Base-by-base conservation (phyloP, 2,329 filamentous ascomycete species). In the Colletotrichum tanaceti region DNA sequence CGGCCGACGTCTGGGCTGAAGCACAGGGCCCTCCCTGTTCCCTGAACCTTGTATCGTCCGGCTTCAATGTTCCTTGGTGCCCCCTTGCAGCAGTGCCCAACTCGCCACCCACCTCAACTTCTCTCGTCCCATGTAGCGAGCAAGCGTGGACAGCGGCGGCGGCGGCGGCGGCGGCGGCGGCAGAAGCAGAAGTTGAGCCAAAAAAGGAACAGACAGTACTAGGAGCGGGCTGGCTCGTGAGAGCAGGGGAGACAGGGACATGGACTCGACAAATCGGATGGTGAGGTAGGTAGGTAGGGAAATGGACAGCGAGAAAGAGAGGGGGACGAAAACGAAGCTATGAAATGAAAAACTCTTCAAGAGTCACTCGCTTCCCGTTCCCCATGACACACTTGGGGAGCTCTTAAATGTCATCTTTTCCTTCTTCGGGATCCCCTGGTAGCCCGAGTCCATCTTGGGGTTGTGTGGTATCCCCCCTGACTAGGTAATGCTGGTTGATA, bases 11-110 rank as follows among this genome's bases (percentile, higher is more conserved):
- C 41, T n/a, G 52, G 65, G 54, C 54, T 55, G 32, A 54, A 68
- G 65, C 61, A 41, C 57, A 60, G 62, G 62, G 41, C 65, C 62
- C 50, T 65, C 65, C 62, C 50, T 65, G 50, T 68, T 59, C 55
- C 55, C 16, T 58, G 55, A 54, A 57, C 54, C 46, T 53, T 63
- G 43, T 46, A 50, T 20, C 44, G 38, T 67, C 24, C 44, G 49
- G 11, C 38, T 49, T 43, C 20, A 18, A 52, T 52, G 18, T 55
- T 58, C 53, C 65, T 47, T 53, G 46, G 44, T 39, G 5, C 59
- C 53, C 52, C 65, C 53, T 65, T 35, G 32, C 32, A 35, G 54
- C 61, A 54, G 52, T 53, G n/a, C 24, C 14, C 9, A 24, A 11
- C 28, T 44, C n/a, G 22, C 47, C 35, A 44, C 32, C 43, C 50